These are phyloP conservation scores for Pelargonium fulgidum DNA, from an alignment of 441 rosid species.

Conservation along the genomic window DNA sequence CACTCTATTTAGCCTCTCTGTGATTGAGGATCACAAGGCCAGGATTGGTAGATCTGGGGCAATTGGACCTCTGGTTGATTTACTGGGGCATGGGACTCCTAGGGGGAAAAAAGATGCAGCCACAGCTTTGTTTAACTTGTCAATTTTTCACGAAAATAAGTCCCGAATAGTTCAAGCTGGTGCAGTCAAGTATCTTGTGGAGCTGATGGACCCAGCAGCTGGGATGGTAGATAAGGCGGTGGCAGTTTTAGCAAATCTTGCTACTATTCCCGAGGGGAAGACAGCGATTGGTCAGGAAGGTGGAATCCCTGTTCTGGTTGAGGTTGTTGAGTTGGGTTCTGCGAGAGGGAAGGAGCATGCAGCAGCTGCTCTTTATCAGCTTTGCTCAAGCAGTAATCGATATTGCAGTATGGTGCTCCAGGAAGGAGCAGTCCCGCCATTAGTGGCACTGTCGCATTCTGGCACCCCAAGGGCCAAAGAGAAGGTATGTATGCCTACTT, in stretches of 20 bases:
- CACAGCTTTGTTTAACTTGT: constrained; percentile 72
- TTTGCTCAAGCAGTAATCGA: constrained; percentile 48
- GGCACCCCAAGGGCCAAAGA: constrained; percentile 88
- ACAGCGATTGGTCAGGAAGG: constrained; percentile 63
- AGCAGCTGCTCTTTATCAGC: constrained; percentile 81
- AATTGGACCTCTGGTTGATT: constrained; percentile 69
- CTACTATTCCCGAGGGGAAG: constrained; percentile 70
- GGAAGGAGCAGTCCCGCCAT: constrained; percentile 92
- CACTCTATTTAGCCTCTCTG: constrained; percentile 79
- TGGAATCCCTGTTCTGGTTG: constrained; percentile 76
- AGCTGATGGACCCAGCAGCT: constrained; percentile 79
- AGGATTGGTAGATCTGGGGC: constrained; percentile 85
- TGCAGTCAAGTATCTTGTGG: constrained; percentile 75
- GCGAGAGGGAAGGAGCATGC: constrained; percentile 92
- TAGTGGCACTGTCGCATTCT: constrained; percentile 69
- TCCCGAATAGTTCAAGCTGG: constrained; percentile 66
- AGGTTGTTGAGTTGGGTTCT: constrained; percentile 90
- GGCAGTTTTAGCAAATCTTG: constrained; percentile 87
- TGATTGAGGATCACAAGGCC: constrained; percentile 66
- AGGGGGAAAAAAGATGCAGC: constrained; percentile 89
- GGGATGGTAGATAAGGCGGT: constrained; percentile 96
- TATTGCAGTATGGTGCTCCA: constrained; percentile 64
- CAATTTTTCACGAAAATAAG: constrained; percentile 77
- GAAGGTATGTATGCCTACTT: constrained; percentile 37
- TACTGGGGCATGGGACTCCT: constrained; percentile 69